Conservation (phyloP, 2,329 filamentous ascomycete species). For the Ascochyta viciae-villosae region DNA sequence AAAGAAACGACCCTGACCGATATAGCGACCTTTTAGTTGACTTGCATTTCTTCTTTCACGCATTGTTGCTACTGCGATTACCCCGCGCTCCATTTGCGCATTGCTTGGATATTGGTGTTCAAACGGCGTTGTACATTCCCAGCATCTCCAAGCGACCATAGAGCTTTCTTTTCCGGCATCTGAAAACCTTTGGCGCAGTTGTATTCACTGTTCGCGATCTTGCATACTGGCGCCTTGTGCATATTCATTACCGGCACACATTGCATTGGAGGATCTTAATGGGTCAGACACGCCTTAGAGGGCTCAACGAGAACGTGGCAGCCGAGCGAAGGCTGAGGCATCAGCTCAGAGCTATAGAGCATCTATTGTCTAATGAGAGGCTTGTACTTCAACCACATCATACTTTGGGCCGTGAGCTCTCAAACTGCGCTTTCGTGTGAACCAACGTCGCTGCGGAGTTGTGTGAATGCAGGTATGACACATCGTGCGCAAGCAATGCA, state of each 20-base stretch:
- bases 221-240: slow-evolving; percentile 8
- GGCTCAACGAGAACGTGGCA: not conserved
- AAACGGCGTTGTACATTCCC: not conserved
- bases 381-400: not conserved
- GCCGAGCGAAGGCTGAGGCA: not conserved
- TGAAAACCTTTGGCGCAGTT: slow-evolving; percentile 4
- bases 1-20: slow-evolving; percentile 18
- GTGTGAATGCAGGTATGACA: too few relatives aligned
- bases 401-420: too few relatives aligned
- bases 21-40: not conserved
- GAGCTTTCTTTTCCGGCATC: not conserved
- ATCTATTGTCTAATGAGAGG: not conserved
- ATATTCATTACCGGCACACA: slow-evolving; percentile 1
- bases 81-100: slow-evolving; percentile 13
- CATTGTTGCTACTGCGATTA: slow-evolving; percentile 17
- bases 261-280: not conserved
- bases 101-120: slow-evolving; percentile 9
- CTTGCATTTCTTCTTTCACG: slow-evolving; percentile 5
- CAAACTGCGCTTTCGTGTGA: too few relatives aligned
- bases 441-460: too few relatives aligned
- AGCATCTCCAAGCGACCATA: slow-evolving; percentile 7
- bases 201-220: slow-evolving; percentile 1
- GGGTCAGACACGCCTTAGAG: not conserved
- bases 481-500: too few relatives aligned
- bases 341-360: not conserved